Base-by-base conservation (phyloP, 2,329 filamentous ascomycete species). In the Hyphodiscus sp. region DNA sequence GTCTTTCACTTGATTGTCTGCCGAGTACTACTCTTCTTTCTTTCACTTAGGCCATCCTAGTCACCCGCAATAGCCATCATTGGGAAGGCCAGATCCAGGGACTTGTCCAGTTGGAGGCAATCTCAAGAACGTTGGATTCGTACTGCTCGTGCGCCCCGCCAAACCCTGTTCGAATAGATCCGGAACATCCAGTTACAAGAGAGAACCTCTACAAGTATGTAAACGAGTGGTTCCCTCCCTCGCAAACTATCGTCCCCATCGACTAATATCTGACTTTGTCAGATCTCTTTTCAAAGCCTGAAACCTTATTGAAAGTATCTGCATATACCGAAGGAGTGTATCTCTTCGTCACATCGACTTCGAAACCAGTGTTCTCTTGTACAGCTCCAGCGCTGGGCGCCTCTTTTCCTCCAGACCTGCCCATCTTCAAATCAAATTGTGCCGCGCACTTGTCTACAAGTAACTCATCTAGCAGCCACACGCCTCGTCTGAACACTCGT, bases 151-250 rank as follows among this genome's bases (percentile, higher is more conserved):
- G 63, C 63, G 50, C 58, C 59, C 59, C 58, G 47, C 57, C 59
- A 60, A 51, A 61, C 57, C 62, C 53, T 61, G 57, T 60, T 59
- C 41, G 58, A 58, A 52, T 49, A 54, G 50, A 52, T 51, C 53
- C 51, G 50, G 45, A 56, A 49, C 46, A 46, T 59, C 44, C 51
- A 57, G 19, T 56, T 51, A 61, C 52, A 56, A 53, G 41, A 15
- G 53, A 58, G 51, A 54, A 55, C 52, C 57, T 52, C 47, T 50
- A 57, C 23, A 50, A 62, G 62, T 66, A 66, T 66, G 63, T 66
- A 66, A 60, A 65, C 53, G 49, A 50, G 56, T 56, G 42, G 46
- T 55, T 55, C 54, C 58, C 45, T 33, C 48, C 49, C 23, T 53
- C 46, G 50, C 26, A 47, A 26, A 15, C 23, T 20, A 47, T 15